Evolutionary conservation across 129 eudicot genomes (phyloP).

Genomic region (Pseudognaphalium luteoalbum): DNA sequence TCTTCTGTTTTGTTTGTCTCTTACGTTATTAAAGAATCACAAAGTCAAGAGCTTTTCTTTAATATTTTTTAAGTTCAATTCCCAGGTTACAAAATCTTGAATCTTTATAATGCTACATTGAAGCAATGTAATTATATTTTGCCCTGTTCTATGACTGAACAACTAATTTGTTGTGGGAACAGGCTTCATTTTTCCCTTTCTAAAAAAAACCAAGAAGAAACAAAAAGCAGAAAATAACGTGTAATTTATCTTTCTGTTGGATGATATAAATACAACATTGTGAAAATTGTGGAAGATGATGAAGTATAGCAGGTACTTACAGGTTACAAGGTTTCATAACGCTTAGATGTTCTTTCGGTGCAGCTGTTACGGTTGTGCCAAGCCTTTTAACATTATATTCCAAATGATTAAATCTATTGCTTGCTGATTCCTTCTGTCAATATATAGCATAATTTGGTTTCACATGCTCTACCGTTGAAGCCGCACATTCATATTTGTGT

Average conservation of each 20-base stretch:
- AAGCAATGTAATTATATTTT: no score
- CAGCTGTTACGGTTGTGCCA: conserved; percentile 38
- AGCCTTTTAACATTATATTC: conserved; percentile 30
- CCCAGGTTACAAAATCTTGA: background rate
- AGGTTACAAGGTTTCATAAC: conserved; percentile 3
- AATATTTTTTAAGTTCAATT: background rate
- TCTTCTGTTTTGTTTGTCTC: background rate
- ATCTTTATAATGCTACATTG: background rate
- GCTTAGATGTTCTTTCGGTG: conserved; percentile 41
- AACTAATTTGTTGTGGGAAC: no score
- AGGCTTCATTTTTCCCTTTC: background rate
- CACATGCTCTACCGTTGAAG: no score
- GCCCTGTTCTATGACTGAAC: no score
- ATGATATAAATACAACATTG: background rate
- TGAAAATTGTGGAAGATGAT: conserved; percentile 14
- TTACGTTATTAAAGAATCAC: background rate
- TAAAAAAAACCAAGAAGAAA: background rate
- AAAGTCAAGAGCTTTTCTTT: background rate
- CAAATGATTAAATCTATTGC: conserved; percentile 30
- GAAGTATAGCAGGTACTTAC: conserved; percentile 20
- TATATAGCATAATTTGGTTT: no score
- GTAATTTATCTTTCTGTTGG: background rate
- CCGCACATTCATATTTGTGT: no score
- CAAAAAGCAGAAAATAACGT: background rate
- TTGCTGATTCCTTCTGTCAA: conserved; percentile 38